Percentiles rank a stretch among this genome's conserved stretches.
Conservation (phyloP, 345 rosid species). For the Eucalyptus lansdowneana region DNA sequence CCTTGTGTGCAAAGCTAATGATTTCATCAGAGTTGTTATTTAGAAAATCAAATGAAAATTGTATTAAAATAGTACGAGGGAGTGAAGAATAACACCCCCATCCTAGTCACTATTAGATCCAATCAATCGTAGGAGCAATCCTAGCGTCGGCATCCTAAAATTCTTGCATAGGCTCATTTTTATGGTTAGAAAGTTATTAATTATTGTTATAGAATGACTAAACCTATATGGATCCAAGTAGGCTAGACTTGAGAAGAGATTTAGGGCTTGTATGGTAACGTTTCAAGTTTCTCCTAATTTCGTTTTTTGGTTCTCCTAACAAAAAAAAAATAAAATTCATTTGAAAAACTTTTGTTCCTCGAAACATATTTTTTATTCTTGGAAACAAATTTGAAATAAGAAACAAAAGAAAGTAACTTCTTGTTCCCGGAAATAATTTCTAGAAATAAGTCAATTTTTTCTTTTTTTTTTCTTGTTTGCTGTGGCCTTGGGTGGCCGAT, state of each 20-base stretch:
- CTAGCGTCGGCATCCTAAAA: not conserved
- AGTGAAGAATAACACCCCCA: not conserved
- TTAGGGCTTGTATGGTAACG: fast-evolving
- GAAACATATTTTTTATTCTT: too few species aligned
- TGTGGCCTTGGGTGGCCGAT: too few species aligned
- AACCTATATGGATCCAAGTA: not conserved
- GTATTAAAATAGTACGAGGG: not conserved
- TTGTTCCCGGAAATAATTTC: fast-evolving
- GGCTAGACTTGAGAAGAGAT: not conserved
- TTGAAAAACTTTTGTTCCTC: fast-evolving
- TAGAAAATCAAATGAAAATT: not conserved
- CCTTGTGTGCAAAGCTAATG: not conserved
- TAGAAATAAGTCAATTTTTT: too few species aligned
- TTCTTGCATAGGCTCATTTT: not conserved
- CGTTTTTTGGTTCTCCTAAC: too few species aligned
- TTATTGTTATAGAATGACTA: not conserved
- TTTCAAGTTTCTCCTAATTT: fast-evolving
- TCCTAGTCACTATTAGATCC: not conserved
- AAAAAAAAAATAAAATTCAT: too few species aligned
- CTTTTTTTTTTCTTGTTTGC: too few species aligned
- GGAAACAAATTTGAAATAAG: fast-evolving
- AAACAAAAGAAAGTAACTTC: too few species aligned
- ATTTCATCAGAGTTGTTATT: not conserved
- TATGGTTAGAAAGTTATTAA: not conserved
- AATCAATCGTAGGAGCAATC: not conserved